These are phyloP conservation scores for Zasmidium cellare DNA, from an alignment of 2,329 filamentous ascomycete species.

Conservation along the genomic window DNA sequence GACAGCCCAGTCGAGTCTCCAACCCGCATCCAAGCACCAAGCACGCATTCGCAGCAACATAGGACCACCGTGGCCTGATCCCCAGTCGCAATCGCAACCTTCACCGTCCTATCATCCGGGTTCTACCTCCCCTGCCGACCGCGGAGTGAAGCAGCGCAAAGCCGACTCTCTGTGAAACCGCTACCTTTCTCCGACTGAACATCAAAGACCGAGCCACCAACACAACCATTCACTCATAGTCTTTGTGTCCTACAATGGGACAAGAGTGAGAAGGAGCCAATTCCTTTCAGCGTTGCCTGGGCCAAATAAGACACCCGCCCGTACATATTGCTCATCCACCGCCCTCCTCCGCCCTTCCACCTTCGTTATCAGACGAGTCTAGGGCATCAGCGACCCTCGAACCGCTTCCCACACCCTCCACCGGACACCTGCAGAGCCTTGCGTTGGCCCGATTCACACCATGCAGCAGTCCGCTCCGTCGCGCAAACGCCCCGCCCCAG, in stretches of 20 bases:
- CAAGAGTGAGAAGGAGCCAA: conserved; percentile 1
- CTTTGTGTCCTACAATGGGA: conserved; percentile 10
- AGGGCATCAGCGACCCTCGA: neutral
- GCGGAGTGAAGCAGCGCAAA: neutral
- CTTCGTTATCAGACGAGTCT: conserved; percentile 1
- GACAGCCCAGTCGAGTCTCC: too few species aligned
- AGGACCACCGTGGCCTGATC: too few species aligned
- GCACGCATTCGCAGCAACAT: too few species aligned
- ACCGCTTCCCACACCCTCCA: neutral
- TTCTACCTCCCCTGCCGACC: neutral
- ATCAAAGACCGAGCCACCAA: neutral
- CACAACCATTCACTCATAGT: neutral
- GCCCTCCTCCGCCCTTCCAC: neutral
- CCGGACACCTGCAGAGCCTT: neutral
- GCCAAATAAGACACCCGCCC: conserved; percentile 7
- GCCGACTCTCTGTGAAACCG: neutral
- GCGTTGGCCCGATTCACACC: neutral
- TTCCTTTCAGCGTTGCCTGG: conserved; percentile 4
- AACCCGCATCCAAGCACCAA: too few species aligned
- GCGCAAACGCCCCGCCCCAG: conserved; percentile 73
- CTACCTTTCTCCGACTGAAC: neutral
- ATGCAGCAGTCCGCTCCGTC: conserved; percentile 24
- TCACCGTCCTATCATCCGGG: neutral
- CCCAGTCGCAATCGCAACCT: too few species aligned
- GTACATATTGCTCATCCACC: conserved; percentile 5